Percentiles rank a stretch among this genome's conserved stretches.
Evolutionary conservation across 208 protist species (phyloP).

Genomic region (Trypanosoma rangeli): DNA sequence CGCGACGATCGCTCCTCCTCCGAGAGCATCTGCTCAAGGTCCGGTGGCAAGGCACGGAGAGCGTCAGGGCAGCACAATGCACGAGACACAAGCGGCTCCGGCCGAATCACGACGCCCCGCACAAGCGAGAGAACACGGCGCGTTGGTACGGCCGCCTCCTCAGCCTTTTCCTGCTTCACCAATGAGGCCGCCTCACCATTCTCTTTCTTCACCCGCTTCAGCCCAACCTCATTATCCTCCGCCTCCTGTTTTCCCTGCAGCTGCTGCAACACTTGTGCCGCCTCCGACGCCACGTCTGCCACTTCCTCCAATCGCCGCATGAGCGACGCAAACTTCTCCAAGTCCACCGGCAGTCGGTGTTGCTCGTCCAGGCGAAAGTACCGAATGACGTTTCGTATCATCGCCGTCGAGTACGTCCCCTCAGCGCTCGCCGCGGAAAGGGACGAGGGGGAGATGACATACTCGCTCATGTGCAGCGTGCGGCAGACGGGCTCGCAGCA

Average conservation of each 20-base stretch:
- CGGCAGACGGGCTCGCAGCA: constrained; percentile 90
- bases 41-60: constrained; percentile 42
- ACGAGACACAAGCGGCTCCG: constrained; percentile 41
- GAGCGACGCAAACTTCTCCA: constrained; percentile 46
- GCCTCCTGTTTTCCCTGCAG: constrained; percentile 2
- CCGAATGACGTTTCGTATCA: constrained; percentile 78
- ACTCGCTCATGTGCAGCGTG: constrained; percentile 80
- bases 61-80: constrained; percentile 37
- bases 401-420: constrained; percentile 81
- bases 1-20: constrained; percentile 70
- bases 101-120: background rate
- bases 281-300: background rate
- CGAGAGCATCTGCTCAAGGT: constrained; percentile 52
- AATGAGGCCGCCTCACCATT: background rate
- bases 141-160: background rate
- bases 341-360: constrained; percentile 59
- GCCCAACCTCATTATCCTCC: background rate
- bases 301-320: constrained; percentile 26
- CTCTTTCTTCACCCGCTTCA: constrained; percentile 9
- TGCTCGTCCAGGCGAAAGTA: constrained; percentile 71
- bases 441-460: constrained; percentile 72
- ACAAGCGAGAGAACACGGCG: constrained; percentile 19
- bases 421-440: constrained; percentile 83
- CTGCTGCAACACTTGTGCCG: background rate
- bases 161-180: background rate